A percentile compares a stretch with the other conserved stretches of the same genome.
phyloP scores from a whole-genome alignment of 345 rosid genomes.

The Eucalyptus marginata region DNA sequence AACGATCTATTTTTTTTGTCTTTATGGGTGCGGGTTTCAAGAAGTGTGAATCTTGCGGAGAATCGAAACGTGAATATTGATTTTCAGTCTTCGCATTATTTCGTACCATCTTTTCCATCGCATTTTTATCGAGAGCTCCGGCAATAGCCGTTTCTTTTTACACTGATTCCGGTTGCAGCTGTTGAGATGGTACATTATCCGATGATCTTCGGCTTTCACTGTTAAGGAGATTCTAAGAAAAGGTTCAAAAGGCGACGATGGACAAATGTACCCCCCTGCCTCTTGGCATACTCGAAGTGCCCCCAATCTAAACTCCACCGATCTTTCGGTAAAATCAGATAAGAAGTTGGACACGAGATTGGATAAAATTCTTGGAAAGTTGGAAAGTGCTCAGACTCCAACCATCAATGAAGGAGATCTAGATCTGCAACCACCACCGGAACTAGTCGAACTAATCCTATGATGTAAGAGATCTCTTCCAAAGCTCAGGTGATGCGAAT shows the following conservation, averaged over 20 bases:
- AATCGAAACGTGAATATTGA: not conserved
- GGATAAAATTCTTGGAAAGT: not conserved
- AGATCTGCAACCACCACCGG: not conserved
- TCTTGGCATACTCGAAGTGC: not conserved
- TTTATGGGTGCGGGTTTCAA: not conserved
- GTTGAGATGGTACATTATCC: not conserved
- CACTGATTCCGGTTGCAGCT: not conserved
- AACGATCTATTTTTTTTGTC: not conserved
- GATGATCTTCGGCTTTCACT: not conserved
- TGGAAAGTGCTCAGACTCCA: not conserved
- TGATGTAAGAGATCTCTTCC: not conserved
- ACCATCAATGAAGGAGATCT: not conserved
- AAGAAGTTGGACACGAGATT: not conserved
- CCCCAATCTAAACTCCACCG: not conserved
- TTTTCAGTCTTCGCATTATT: not conserved
- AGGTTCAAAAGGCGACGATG: not conserved
- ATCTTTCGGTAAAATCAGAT: not conserved
- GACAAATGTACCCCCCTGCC: rapidly evolving
- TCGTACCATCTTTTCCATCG: not conserved
- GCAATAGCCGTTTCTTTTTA: not conserved
- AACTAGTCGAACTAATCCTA: not conserved
- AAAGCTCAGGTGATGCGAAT: not conserved
- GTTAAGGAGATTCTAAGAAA: not conserved
- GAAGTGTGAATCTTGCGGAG: not conserved
- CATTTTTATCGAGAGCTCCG: not conserved